Evolutionary conservation across 345 rosid species (phyloP), one percentile per base, ranked within the genome.

Genomic region (Erodium maritimum): DNA sequence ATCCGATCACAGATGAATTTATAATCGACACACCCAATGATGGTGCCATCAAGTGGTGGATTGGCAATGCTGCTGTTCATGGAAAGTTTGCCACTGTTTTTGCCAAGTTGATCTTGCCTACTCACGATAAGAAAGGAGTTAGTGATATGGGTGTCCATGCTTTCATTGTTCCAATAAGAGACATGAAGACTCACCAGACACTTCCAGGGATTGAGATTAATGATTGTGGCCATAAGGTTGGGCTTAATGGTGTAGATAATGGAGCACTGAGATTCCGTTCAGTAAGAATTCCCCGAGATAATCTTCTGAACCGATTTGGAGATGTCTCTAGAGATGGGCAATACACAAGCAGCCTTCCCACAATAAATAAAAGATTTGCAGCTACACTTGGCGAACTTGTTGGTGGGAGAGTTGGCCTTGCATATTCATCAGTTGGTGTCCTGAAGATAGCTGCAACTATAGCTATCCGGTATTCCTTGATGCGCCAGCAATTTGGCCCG

Each of bases 31-130:
- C 97, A 3, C 95, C 96, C 37, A 69, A 87, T 67, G 96, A 94
- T 42, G 97, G 99, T 58, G 97, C 97, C 37, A 90, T 90, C 66
- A 94, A 94, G 71, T 94, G 99, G 99, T 90, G 97, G 99, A 94
- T 90, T 69, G 97, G 99, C 45, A 93, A 93, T 69, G 99, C 99
- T 57, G 99, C 97, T 7, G 96, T 87, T 67, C 96, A 94, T 66
- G 99, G 99, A 8, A 94, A 85, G 78, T 87, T 94, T 52, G 99
- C 96, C 18, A 75, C 86, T 58, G 99, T 90, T 72, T 94, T 94
- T 61, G 97, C 99, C 37, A 87, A 67, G 76, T 74, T 90, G 37
- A 65, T 87, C 67, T 75, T 87, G 75, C 99, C 95, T n/a, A 82
- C 95, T 60, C 90, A 87, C 71, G 95, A 94, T 66, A 64, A 74